phyloP scores from a whole-genome alignment of 305 asterid species.

The Fraxinus floribunda region DNA sequence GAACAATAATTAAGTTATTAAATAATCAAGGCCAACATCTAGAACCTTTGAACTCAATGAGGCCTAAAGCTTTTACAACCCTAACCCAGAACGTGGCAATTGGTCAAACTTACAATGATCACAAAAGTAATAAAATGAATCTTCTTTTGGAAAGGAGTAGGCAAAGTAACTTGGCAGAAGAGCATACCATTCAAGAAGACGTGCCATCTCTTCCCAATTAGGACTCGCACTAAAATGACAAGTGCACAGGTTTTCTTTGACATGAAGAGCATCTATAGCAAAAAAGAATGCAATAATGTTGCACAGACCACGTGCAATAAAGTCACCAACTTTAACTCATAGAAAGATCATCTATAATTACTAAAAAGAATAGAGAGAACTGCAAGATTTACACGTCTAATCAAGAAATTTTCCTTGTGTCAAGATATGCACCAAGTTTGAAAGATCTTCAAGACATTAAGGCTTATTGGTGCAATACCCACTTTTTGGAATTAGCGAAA shows the following conservation, averaged over 20 bases:
- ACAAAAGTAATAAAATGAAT: not conserved
- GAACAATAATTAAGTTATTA: not conserved
- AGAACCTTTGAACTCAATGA: not conserved
- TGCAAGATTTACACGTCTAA: not conserved
- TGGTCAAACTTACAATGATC: not conserved
- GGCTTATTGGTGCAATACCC: not conserved
- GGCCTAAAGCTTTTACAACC: not conserved
- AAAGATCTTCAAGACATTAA: not conserved
- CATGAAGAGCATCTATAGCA: conserved; percentile 19
- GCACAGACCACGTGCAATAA: conserved; percentile 34
- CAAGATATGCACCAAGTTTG: not conserved
- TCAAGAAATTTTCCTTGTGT: not conserved
- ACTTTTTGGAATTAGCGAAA: not conserved
- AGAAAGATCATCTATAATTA: not conserved
- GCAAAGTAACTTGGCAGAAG: conserved; percentile 5
- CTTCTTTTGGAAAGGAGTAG: conserved; percentile 1
- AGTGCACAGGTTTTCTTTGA: conserved; percentile 21
- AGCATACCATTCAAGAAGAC: not conserved
- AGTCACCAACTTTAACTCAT: conserved; percentile 17
- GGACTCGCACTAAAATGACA: conserved; percentile 16
- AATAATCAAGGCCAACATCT: not conserved
- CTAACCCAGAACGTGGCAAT: not conserved
- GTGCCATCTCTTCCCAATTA: conserved; percentile 1
- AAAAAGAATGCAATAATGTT: conserved; percentile 18
- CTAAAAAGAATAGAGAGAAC: not conserved